Conservation (phyloP, 768 basidiomycete genomes). For the Naematelia encephala region DNA sequence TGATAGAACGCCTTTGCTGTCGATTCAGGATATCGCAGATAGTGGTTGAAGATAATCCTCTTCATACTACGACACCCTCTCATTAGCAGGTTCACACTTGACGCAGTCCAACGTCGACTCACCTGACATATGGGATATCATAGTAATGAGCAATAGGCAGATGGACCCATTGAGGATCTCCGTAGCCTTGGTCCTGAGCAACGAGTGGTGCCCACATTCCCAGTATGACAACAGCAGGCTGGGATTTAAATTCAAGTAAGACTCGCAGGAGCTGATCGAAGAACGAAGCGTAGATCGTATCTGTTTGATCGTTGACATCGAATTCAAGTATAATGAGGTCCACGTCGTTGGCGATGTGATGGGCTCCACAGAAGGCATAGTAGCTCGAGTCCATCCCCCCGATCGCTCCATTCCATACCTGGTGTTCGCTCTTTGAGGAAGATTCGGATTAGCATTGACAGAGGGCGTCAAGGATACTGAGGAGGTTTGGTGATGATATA, state of each 20-base stretch:
- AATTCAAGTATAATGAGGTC: conserved; percentile 49
- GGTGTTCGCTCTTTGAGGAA: conserved; percentile 22
- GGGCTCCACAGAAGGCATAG: conserved; percentile 49
- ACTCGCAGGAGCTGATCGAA: conserved; percentile 47
- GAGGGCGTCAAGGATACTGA: background rate
- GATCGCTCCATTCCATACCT: conserved; percentile 46
- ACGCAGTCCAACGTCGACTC: background rate
- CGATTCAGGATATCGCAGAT: conserved; percentile 41
- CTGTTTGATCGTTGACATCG: conserved; percentile 48
- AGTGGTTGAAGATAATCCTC: conserved; percentile 43
- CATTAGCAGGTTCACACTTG: background rate
- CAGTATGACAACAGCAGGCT: conserved; percentile 46
- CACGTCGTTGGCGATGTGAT: conserved; percentile 43
- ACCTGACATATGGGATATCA: conserved; percentile 46
- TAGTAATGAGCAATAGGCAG: conserved; percentile 46
- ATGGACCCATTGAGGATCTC: conserved; percentile 47
- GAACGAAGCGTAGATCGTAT: conserved; percentile 34
- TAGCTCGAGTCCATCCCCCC: conserved; percentile 50
- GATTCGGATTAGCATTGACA: background rate
- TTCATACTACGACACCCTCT: conserved; percentile 27
- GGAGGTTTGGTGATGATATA: no score
- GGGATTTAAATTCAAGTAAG: conserved; percentile 36
- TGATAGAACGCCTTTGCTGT: conserved; percentile 40
- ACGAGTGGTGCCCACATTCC: conserved; percentile 46
- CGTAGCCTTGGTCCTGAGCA: conserved; percentile 46